Base-by-base conservation (phyloP, 108 stramenopile species). In the Chaetoceros muelleri region DNA sequence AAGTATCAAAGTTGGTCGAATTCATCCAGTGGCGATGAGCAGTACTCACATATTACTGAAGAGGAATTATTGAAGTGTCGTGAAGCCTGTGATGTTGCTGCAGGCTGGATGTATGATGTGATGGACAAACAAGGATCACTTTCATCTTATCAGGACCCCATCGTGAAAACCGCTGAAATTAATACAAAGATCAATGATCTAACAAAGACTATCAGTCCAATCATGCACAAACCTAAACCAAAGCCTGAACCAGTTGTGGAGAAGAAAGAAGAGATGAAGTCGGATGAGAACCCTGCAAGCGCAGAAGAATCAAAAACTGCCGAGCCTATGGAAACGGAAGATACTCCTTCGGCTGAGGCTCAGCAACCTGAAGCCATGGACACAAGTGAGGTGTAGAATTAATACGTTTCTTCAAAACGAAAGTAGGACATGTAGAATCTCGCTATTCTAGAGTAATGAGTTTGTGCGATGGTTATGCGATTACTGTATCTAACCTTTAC, bases 211-310 rank as follows among this genome's bases (percentile, higher is more conserved):
- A 79, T 86, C 58, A 79, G 78, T 28, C 90, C 94, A 18, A 78
- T 96, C 68, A 87, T 85, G 76, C 81, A 86, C 80, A 98, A 98
- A 69, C 97, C 95, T 21, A 85, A 82, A 66, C 95, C 95, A 16
- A 76, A 75, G 50, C 81, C 87, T 44, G 71, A 81, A 66, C 74
- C 65, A 45, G 69, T 73, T 48, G 90, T 82, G 52, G 66, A 75
- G 55, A 74, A 73, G 34, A 72, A 74, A 63, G 67, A 72, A 21
- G 55, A 69, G 54, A 66, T 69, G 49, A 68, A 82, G 67, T 69
- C 67, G 0, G 77, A 69, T 7, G 74, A 71, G 24, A 76, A 61
- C 24, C 65, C 54, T 46, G 70, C 61, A 23, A 67, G 67, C 51
- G 56, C 57, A 17, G 66, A 76, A 28, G 70, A 60, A 17, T 54